Base-by-base conservation (phyloP, 768 basidiomycete species). In the Lactifluus echinatus region DNA sequence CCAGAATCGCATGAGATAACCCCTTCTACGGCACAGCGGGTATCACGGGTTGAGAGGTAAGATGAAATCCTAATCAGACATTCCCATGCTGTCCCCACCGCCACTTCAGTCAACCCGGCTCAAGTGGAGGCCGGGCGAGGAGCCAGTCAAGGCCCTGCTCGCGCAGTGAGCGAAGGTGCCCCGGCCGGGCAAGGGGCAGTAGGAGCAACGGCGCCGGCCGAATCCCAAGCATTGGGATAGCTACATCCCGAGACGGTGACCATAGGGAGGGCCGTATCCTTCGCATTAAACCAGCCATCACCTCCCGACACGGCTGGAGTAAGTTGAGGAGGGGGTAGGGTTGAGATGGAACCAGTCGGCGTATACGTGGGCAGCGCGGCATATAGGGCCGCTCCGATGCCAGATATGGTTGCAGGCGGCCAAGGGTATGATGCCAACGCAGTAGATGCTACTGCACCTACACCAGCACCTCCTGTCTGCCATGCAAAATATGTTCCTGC, bases 401-500 rank as follows among this genome's bases (percentile, higher is more conserved):
- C 81, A 17, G 69, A 75, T 53, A 86, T 69, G 3, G 75, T 72
- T 3, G 77, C 63, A 23, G 81, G 80, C 2, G 83, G 83, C 75
- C 83, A 87, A 2, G 74, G 74, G 65, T 79, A 80, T 17, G 67
- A 65, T 2, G 73, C 66, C 14, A 72, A 67, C 60, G 62, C 78
- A 64, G 68, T 71, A 53, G 73, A 73, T 39, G 66, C 74, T 65
- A 77, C 78, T 56, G 70, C 78, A 53, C 72, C 76, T 53, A 71
- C 84, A 63, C 73, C 84, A 65, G 67, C 73, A 65, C 72, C 82
- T 64, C 88, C 88, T 7, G 87, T 89, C 65, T 87, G 85, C 71
- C 84, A 85, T 8, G 82, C 65, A 33, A 76, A 73, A 65, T 82
- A 81, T 29, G 69, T 73, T n/a, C 82, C 81, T 6, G 68, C 64